Evolutionary conservation across 139 green algal genomes (phyloP).

Genomic region (Pleodorina starrii): DNA sequence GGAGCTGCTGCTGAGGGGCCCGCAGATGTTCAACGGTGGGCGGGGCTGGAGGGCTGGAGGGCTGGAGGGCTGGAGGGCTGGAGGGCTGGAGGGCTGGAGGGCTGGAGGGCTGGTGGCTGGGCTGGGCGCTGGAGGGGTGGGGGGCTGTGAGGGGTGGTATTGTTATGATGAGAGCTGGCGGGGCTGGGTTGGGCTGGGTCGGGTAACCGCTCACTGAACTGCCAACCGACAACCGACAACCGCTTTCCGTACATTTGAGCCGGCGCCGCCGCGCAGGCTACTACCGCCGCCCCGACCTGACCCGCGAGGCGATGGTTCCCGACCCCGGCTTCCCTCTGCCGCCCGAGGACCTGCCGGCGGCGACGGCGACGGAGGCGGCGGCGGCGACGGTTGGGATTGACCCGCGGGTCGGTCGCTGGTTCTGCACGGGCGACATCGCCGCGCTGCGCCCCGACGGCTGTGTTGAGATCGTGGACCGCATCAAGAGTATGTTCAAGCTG

Average conservation of each 20-base stretch:
- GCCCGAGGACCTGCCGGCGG: not conserved
- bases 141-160: too few species aligned
- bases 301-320: conserved; percentile 68
- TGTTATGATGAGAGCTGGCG: too few species aligned
- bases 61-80: too few species aligned
- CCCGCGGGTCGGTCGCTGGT: conserved; percentile 83
- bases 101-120: not conserved
- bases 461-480: conserved; percentile 94
- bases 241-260: too few species aligned
- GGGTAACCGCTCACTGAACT: too few species aligned
- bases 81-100: too few species aligned
- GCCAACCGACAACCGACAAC: too few species aligned
- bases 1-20: conserved; percentile 82
- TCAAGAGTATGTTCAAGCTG: conserved; percentile 99
- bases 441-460: conserved; percentile 68
- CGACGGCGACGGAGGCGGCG: conserved; percentile 59
- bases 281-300: conserved; percentile 86
- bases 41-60: too few species aligned
- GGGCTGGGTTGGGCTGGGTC: too few species aligned
- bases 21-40: conserved; percentile 83
- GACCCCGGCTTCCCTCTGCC: not conserved
- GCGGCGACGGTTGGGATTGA: not conserved
- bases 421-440: conserved; percentile 92
- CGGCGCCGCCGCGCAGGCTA: conserved; percentile 64
- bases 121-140: not conserved